phyloP scores from a whole-genome alignment of 257 asterid species.

The Schizonepeta tenuifolia region DNA sequence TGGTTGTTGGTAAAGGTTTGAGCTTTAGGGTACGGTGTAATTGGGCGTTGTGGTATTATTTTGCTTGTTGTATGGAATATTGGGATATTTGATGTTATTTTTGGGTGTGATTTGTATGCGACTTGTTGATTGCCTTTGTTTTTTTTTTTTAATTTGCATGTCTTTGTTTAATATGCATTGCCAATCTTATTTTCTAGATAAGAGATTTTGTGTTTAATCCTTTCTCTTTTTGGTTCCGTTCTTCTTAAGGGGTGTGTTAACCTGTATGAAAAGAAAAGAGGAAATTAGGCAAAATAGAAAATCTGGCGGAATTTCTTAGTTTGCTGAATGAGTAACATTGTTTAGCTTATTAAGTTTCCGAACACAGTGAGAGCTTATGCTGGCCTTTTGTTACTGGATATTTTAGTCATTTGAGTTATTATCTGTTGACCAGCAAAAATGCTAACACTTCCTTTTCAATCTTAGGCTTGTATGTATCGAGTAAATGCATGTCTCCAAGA shows the following conservation, averaged over 20 bases:
- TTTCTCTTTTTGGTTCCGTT: not conserved
- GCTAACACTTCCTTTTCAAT: not conserved
- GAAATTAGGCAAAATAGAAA: not conserved
- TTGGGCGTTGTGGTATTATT: not conserved
- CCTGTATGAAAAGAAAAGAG: not conserved
- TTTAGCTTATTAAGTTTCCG: not conserved
- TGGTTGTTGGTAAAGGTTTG: slow-evolving; percentile 30
- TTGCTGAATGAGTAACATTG: slow-evolving; percentile 22
- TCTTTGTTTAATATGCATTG: slow-evolving; percentile 24
- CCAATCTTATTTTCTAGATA: not conserved
- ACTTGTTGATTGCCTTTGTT: slow-evolving; percentile 20
- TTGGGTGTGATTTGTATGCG: not conserved
- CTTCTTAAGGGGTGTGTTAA: not conserved
- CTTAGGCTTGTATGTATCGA: not conserved
- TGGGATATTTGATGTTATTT: slow-evolving; percentile 20
- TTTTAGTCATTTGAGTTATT: not conserved
- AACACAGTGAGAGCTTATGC: slow-evolving; percentile 15
- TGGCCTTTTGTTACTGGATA: slow-evolving; percentile 19
- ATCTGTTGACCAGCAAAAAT: not conserved
- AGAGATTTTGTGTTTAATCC: slow-evolving; percentile 5
- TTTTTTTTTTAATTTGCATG: slow-evolving; percentile 3
- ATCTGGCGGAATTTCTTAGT: slow-evolving; percentile 29
- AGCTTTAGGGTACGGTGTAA: slow-evolving; percentile 33
- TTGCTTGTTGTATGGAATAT: not conserved
- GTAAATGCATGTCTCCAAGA: slow-evolving; percentile 1